Percentiles rank a stretch among this genome's conserved stretches.
These are phyloP conservation scores for Pisolithus sp. DNA, from an alignment of 768 basidiomycete genomes.

Conservation along the genomic window DNA sequence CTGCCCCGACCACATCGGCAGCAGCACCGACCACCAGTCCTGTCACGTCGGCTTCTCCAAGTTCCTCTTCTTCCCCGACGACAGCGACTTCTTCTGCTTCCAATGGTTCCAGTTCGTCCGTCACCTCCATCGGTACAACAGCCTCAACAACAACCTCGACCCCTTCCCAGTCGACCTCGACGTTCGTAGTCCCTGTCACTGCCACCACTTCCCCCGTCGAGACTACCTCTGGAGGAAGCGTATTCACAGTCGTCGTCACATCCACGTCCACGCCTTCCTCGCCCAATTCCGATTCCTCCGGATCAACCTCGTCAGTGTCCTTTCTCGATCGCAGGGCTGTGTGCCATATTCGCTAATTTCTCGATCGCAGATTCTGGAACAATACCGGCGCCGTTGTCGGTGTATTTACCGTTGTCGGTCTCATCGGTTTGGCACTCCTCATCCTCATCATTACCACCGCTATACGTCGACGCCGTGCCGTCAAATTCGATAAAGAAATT, in stretches of 20 bases:
- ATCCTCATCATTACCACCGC: constrained; percentile 44
- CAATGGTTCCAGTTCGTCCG: neutral
- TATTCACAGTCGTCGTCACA: constrained; percentile 5
- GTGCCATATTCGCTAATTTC: neutral
- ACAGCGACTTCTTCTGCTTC: constrained; percentile 6
- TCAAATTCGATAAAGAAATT: constrained; percentile 66
- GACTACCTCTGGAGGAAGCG: constrained; percentile 4
- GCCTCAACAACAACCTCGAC: neutral
- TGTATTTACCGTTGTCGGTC: constrained; percentile 65
- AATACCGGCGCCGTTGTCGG: constrained; percentile 72
- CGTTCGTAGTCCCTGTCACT: neutral
- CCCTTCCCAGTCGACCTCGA: constrained; percentile 2
- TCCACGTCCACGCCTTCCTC: neutral
- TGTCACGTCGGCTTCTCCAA: no score
- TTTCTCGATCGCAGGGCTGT: constrained; percentile 1
- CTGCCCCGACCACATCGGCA: no score
- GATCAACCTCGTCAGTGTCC: constrained; percentile 23
- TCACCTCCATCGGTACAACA: constrained; percentile 6
- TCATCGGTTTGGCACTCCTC: constrained; percentile 46
- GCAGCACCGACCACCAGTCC: no score
- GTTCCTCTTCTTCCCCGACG: neutral
- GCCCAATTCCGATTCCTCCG: neutral
- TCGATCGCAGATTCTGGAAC: constrained; percentile 49
- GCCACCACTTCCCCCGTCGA: neutral
- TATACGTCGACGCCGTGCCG: constrained; percentile 57